Evolutionary conservation across 371 early-diverging fungal species (phyloP), one percentile per base, ranked within the genome.

Genomic region (Mortierella sp.): DNA sequence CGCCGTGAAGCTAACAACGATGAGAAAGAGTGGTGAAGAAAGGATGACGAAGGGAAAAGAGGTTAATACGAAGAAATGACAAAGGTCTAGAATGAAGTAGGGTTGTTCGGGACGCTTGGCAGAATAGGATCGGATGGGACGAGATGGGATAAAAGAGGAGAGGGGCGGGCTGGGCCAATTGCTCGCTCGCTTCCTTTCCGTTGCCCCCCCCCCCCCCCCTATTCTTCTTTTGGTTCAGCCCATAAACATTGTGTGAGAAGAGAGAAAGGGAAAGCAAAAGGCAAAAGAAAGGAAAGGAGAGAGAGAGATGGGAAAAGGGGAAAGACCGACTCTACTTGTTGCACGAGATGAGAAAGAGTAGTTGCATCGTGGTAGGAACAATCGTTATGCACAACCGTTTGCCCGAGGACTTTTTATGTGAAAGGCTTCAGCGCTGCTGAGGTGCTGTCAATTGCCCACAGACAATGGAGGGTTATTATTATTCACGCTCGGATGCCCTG

Each of bases 401-500:
- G 31, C 26, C 26, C 13, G 26, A 26, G 34, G 31, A 2, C 19
- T 59, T 1, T 28, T 5, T 31, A 16, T 59, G 31, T 50, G 13
- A 0, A 31, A 59, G 59, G 59, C 59, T 14, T 28, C 0, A 57
- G 57, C 28, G 9, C 26, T 11, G 24, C 59, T 3, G 3, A 16
- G 6, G 4, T 5, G 34, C 6, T 46, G 31, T 14, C 59, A 59
- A 59, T 59, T 59, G 59, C 59, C 59, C 59, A 59, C 34, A 59
- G 59, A 31, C 59, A 16, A 28, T 3, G 59, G 31, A 6, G 14
- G 34, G 55, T 40, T 13, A 14, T 14, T 26, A 5, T 31, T 59
- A 16, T 59, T 59, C 59, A 59, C 59, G 59, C 59, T 59, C 16
- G 59, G 59, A 59, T 59, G 31, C 59, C 59, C 11, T 28, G 57